Base-by-base conservation (phyloP, 176 grass and related monocot genomes). In the Guadua angustifolia region DNA sequence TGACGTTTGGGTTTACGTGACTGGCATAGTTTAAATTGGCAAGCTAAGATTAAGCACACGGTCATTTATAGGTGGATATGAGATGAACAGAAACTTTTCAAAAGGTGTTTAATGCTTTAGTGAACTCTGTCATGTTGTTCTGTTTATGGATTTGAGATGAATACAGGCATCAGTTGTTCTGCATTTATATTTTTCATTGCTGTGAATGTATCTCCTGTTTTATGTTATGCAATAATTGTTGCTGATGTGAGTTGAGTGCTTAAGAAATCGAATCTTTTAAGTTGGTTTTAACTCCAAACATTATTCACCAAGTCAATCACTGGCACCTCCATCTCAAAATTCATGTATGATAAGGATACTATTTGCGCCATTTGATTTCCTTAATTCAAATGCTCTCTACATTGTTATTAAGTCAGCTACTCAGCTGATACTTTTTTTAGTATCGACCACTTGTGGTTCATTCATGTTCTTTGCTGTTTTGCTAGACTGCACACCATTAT, bases 401-500 rank as follows among this genome's bases (percentile, higher is more conserved):
- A 74, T 82, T 57, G 40, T 75, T 18, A 35, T 63, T 46, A 61
- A 60, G 9, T 44, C 44, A 88, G 22, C 63, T 73, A 49, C 57
- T 25, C 49, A 53, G 56, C 4, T 50, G 22, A 52, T 78, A 43
- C 42, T n/a, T 15, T 77, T 78, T 64, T 78, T 5, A 43, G 60
- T 52, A 40, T 32, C 43, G 29, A 61, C 29, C 57, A 35, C 73
- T 24, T 71, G n/a, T 79, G 42, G 22, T 83, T 66, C 33, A 84
- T 81, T 90, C 45, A 78, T 62, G 51, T 32, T 53, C 1, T 14
- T 51, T 36, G 71, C 55, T 85, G 17, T 74, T 43, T 89, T 74
- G 79, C 79, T 85, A 99, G 96, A 99, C 83, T 99, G 96, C 83
- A 82, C 61, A 6, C 43, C 82, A 38, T 68, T 84, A 83, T 45